These are phyloP conservation scores for Globisporangium okanoganense DNA, from an alignment of 352 stramenopile genomes.

Conservation along the genomic window DNA sequence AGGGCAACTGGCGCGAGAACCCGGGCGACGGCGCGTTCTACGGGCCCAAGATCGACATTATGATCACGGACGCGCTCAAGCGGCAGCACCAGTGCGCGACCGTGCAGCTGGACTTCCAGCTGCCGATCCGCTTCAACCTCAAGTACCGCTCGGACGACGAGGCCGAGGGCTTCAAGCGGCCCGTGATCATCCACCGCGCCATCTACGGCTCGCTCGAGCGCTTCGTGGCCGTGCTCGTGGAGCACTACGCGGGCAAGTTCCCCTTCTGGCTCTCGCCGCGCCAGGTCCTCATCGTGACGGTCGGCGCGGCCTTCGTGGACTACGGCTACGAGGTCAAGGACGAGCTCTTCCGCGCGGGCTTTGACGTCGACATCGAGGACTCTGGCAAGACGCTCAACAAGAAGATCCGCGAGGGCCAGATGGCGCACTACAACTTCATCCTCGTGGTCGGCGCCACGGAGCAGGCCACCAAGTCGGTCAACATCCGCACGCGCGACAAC, in stretches of 20 bases:
- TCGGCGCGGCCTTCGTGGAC: slow-evolving; percentile 92
- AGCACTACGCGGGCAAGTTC: slow-evolving; percentile 96
- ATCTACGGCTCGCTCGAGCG: slow-evolving; percentile 97
- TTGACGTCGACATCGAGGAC: slow-evolving; percentile 76
- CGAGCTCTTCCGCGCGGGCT: slow-evolving; percentile 69
- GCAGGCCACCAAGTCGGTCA: slow-evolving; percentile 44
- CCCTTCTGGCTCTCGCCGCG: slow-evolving; percentile 93
- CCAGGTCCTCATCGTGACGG: slow-evolving; percentile 77
- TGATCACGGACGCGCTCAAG: slow-evolving; percentile 96
- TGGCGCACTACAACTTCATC: slow-evolving; percentile 86
- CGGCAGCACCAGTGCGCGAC: slow-evolving; percentile 97
- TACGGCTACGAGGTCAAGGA: slow-evolving; percentile 94
- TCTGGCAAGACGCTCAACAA: slow-evolving; percentile 86
- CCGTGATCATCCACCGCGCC: slow-evolving; percentile 97
- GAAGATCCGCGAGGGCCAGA: slow-evolving; percentile 69
- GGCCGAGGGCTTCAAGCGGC: slow-evolving; percentile 86
- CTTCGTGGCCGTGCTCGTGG: slow-evolving; percentile 98
- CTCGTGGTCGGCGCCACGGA: slow-evolving; percentile 80
- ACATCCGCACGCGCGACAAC: slow-evolving; percentile 82
- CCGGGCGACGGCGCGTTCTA: slow-evolving; percentile 97
- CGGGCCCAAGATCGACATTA: slow-evolving; percentile 97
- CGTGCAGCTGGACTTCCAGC: slow-evolving; percentile 98
- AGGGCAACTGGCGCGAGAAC: no score
- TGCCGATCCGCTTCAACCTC: slow-evolving; percentile 99
- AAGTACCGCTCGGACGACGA: slow-evolving; percentile 88